Evolutionary conservation across 2,329 filamentous ascomycete genomes (phyloP).

Genomic region (Karstenula rhodostoma): DNA sequence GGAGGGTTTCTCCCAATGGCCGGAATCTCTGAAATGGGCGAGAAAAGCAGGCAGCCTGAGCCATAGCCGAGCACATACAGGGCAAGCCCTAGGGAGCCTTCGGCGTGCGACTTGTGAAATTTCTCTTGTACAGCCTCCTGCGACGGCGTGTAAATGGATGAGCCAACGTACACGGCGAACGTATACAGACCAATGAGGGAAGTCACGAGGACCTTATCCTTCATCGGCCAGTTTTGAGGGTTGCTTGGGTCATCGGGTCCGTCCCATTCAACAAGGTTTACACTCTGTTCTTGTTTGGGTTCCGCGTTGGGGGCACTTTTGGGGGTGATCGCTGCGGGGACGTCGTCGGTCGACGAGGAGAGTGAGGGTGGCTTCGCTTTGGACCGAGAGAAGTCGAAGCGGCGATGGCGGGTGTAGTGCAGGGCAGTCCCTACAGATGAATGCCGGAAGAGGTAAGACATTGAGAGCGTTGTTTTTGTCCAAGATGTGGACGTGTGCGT

Average conservation of each 20-base stretch:
- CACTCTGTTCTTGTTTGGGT: no score
- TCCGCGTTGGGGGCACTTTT: no score
- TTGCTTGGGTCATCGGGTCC: not conserved
- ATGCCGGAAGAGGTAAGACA: no score
- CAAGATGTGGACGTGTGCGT: no score
- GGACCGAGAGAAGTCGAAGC: no score
- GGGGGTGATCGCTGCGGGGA: no score
- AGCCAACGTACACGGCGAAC: conserved; percentile 61
- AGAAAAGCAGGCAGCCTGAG: conserved; percentile 59
- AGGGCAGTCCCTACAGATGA: no score
- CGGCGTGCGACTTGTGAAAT: conserved; percentile 60
- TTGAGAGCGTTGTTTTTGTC: no score
- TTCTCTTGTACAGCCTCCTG: conserved; percentile 54
- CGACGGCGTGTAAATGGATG: conserved; percentile 54
- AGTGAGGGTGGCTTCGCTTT: no score
- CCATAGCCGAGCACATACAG: conserved; percentile 78
- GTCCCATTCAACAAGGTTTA: no score
- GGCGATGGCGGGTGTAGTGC: no score
- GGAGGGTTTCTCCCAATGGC: conserved; percentile 69
- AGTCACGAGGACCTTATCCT: not conserved
- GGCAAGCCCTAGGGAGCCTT: conserved; percentile 79
- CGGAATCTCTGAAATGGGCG: conserved; percentile 63
- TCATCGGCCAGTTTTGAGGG: not conserved
- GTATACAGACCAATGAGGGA: conserved; percentile 53
- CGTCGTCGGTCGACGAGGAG: no score